Conservation (phyloP, 2,329 filamentous ascomycete genomes). For the Teratosphaeria nubilosa region DNA sequence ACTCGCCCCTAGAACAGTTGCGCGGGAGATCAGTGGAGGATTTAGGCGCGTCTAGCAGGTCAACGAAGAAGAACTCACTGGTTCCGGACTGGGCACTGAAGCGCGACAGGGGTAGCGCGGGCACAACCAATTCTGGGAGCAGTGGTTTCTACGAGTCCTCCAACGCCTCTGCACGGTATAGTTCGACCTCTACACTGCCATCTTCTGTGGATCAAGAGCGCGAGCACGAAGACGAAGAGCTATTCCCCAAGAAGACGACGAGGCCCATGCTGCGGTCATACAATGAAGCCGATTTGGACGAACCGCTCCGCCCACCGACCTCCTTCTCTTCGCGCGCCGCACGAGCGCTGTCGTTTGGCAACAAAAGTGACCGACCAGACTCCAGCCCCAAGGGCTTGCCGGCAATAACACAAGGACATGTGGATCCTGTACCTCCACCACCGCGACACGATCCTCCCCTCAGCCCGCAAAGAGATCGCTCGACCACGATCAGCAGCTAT, state of each 20-base stretch:
- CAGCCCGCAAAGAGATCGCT: constrained; percentile 31
- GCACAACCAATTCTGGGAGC: constrained; percentile 38
- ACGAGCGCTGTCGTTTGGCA: constrained; percentile 45
- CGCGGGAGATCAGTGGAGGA: constrained; percentile 26
- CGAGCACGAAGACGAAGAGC: constrained; percentile 25
- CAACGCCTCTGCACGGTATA: constrained; percentile 40
- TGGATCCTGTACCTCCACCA: constrained; percentile 9
- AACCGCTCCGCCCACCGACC: constrained; percentile 22
- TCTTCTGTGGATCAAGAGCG: constrained; percentile 41
- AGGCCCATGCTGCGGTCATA: constrained; percentile 30
- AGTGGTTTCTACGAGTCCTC: constrained; percentile 34
- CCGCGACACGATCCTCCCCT: neutral
- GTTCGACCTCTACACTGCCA: constrained; percentile 46
- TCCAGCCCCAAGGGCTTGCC: constrained; percentile 10
- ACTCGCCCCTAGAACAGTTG: constrained; percentile 25
- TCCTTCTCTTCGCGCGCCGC: constrained; percentile 33
- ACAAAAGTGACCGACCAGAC: constrained; percentile 17
- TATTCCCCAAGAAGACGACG: constrained; percentile 26
- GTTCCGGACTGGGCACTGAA: constrained; percentile 21
- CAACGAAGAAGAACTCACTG: neutral
- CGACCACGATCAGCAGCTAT: constrained; percentile 29
- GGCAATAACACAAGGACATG: neutral
- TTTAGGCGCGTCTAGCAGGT: constrained; percentile 8
- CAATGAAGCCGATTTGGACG: constrained; percentile 28
- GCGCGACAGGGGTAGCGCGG: constrained; percentile 37